phyloP scores from a whole-genome alignment of 2,329 filamentous ascomycete genomes.

The Stagonosporopsis tanaceti region DNA sequence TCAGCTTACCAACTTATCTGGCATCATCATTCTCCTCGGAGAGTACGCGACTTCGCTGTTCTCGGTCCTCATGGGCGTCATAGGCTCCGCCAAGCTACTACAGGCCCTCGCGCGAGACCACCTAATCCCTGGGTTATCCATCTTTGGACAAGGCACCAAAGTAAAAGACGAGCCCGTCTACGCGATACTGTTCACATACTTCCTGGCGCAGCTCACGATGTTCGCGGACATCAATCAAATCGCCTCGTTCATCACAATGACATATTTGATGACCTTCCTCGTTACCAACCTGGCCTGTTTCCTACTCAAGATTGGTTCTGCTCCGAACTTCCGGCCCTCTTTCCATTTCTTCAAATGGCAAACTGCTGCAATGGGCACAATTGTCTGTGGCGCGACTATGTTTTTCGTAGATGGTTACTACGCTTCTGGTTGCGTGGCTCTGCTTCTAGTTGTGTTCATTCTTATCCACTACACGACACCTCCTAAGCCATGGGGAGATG shows the following conservation, averaged over 20 bases:
- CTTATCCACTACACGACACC: constrained; percentile 86
- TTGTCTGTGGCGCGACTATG: constrained; percentile 83
- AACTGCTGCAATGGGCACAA: constrained; percentile 75
- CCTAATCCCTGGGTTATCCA: constrained; percentile 75
- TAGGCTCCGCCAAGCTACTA: constrained; percentile 83
- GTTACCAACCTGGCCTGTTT: constrained; percentile 90
- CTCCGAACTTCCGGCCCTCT: constrained; percentile 86
- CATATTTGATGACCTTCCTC: constrained; percentile 90
- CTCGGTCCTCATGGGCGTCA: constrained; percentile 85
- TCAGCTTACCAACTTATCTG: constrained; percentile 80
- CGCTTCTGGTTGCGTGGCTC: constrained; percentile 75
- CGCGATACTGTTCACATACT: constrained; percentile 78
- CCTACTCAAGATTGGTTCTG: constrained; percentile 83
- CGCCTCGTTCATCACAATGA: constrained; percentile 89
- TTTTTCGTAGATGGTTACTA: constrained; percentile 88
- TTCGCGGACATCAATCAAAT: constrained; percentile 87
- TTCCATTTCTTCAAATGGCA: constrained; percentile 92
- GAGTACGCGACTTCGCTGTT: constrained; percentile 86
- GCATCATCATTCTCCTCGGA: constrained; percentile 76
- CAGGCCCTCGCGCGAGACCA: constrained; percentile 83
- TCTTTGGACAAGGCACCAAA: constrained; percentile 78
- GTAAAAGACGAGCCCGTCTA: constrained; percentile 77
- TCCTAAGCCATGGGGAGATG: constrained; percentile 89
- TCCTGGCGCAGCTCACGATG: constrained; percentile 79
- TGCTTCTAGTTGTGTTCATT: constrained; percentile 79